A percentile compares a stretch with the other conserved stretches of the same genome.
Evolutionary conservation across 768 basidiomycete species (phyloP).

Genomic region (Pleurotus tuoliensis): DNA sequence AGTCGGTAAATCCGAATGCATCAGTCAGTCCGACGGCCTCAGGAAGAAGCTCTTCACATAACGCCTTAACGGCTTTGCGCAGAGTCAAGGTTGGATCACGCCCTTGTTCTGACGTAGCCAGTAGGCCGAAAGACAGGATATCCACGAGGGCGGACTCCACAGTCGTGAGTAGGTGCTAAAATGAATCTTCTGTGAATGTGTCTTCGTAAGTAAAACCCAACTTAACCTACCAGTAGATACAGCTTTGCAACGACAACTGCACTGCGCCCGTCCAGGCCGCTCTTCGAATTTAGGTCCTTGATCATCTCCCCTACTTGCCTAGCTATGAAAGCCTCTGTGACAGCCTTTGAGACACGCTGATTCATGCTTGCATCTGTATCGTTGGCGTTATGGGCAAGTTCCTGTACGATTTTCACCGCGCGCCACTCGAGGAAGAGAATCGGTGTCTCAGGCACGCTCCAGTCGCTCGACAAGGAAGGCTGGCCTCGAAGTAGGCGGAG

Average conservation of each 20-base stretch:
- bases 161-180: conserved; percentile 57
- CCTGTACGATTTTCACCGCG: conserved; percentile 55
- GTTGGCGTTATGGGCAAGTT: conserved; percentile 29
- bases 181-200: not conserved
- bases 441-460: conserved; percentile 34
- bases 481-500: conserved; percentile 38
- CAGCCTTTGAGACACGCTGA: conserved; percentile 56
- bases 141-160: conserved; percentile 55
- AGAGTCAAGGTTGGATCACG: conserved; percentile 44
- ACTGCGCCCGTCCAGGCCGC: conserved; percentile 24
- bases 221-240: conserved; percentile 39
- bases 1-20: conserved; percentile 72
- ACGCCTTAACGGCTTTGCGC: conserved; percentile 42
- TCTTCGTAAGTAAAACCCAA: too few species aligned
- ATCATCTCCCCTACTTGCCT: conserved; percentile 49
- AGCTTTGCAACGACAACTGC: conserved; percentile 27
- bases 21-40: conserved; percentile 68
- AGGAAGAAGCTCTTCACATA: conserved; percentile 53
- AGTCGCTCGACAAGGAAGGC: conserved; percentile 10
- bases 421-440: conserved; percentile 60
- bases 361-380: conserved; percentile 53
- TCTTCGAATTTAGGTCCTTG: conserved; percentile 6
- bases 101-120: conserved; percentile 12
- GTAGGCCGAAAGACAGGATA: conserved; percentile 51
- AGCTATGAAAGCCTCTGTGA: conserved; percentile 69